phyloP scores from a whole-genome alignment of 768 basidiomycete genomes.

The Russula emetica region DNA sequence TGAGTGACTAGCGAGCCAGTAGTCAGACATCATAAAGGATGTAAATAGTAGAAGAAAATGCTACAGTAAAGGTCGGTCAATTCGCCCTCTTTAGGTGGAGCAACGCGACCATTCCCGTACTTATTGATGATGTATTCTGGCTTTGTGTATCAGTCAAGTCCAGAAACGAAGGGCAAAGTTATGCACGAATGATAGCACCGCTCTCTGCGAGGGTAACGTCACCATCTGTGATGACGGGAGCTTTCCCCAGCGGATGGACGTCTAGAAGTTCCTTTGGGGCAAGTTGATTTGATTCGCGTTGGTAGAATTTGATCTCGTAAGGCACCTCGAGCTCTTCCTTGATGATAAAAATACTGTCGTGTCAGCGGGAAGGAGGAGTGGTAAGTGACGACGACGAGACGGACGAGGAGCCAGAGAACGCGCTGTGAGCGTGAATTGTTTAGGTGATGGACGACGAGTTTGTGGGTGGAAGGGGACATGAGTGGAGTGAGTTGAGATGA shows the following conservation, averaged over 20 bases:
- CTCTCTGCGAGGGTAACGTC: slow-evolving; percentile 43
- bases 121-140: slow-evolving; percentile 42
- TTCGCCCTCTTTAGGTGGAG: slow-evolving; percentile 33
- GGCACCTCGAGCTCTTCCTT: slow-evolving; percentile 51
- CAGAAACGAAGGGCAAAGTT: not conserved
- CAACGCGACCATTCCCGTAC: slow-evolving; percentile 35
- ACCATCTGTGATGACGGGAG: slow-evolving; percentile 47
- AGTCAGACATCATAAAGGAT: not conserved
- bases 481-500: too few relatives aligned
- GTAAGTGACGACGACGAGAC: not conserved
- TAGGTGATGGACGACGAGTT: slow-evolving; percentile 41
- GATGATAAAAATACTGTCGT: not conserved
- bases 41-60: not conserved
- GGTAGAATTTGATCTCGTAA: slow-evolving; percentile 44
- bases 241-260: slow-evolving; percentile 45
- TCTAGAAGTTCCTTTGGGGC: slow-evolving; percentile 40
- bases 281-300: slow-evolving; percentile 32
- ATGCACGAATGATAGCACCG: slow-evolving; percentile 43
- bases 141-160: slow-evolving; percentile 2
- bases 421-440: slow-evolving; percentile 49
- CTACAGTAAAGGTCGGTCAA: slow-evolving; percentile 39
- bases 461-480: not conserved
- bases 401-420: slow-evolving; percentile 45
- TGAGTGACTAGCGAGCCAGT: slow-evolving; percentile 35
- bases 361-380: not conserved